phyloP scores from a whole-genome alignment of 768 basidiomycete species.

The Trametes coccinea region DNA sequence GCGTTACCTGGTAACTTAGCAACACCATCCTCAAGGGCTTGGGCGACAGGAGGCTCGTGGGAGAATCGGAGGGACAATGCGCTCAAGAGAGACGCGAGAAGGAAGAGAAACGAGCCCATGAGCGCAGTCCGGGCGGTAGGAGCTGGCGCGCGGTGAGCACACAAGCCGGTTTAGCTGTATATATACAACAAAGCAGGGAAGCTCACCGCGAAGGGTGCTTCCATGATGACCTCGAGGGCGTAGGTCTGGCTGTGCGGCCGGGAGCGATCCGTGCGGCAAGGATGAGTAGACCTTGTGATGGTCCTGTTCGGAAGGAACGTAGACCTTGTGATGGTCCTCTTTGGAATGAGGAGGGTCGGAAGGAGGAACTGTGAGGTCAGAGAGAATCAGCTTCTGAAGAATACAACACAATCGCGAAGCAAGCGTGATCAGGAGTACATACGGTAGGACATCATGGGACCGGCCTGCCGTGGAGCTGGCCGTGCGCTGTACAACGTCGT shows the following conservation, averaged over 20 bases:
- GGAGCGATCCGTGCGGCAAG: background rate
- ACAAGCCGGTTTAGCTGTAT: background rate
- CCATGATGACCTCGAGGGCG: background rate
- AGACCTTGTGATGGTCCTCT: slow-evolving; percentile 2
- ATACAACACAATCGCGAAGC: background rate
- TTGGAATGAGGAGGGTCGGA: background rate
- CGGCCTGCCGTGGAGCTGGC: background rate
- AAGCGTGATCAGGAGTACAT: background rate
- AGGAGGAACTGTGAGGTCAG: background rate
- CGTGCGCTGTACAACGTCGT: background rate
- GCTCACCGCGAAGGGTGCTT: background rate
- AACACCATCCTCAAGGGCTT: slow-evolving; percentile 29
- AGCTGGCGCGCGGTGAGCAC: background rate
- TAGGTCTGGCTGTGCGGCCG: background rate
- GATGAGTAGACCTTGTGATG: slow-evolving; percentile 7
- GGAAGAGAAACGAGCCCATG: slow-evolving; percentile 10
- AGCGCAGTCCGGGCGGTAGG: background rate
- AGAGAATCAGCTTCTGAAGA: background rate
- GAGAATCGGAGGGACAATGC: slow-evolving; percentile 7
- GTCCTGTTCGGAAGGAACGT: background rate
- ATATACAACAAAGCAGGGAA: background rate
- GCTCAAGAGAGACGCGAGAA: slow-evolving; percentile 12
- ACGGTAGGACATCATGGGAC: background rate
- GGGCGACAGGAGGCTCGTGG: background rate
- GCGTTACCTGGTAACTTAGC: slow-evolving; percentile 40